Evolutionary conservation across 83 land plant genomes (phyloP), one percentile per base, ranked within the genome.

Genomic region (Picea mariana): DNA sequence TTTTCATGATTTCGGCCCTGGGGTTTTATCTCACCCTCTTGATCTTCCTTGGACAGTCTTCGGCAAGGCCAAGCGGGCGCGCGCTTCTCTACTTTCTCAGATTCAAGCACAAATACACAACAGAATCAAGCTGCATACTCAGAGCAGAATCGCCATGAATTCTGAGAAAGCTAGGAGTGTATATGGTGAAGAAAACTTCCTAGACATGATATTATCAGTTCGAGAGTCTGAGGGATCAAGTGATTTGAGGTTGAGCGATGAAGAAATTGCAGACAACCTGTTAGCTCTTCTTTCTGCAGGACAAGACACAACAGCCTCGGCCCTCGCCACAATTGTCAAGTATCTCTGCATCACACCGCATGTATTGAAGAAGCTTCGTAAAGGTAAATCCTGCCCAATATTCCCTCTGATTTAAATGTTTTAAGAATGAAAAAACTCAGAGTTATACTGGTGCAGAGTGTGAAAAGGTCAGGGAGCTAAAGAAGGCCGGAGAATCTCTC

Each of bases 191-290:
- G 40, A 38, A 38, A 38, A 38, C 5, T 38, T 38, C 0, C 0
- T 38, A 38, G 40, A 38, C 40, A 38, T 38, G 40, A 0, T 38
- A 38, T 38, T 38, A 38, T 38, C 40, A 38, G 5, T 5, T 38
- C 40, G 40, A 38, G 40, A 38, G 40, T 38, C 40, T 0, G 0
- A 38, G 40, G 40, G 40, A 38, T 38, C 40, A 38, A 38, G 40
- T 38, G 40, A 38, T 38, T 38, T 38, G 5, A 38, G 40, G 40
- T 38, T 38, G 40, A 38, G 40, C 40, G 79, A 49, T 18, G 79
- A 77, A 49, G 79, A 77, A 11, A 77, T 77, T 49, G 79, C 79
- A 49, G 79, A 77, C 18, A 77, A 77, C 13, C 6, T 77, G 62
- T 13, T 77, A 9, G 61, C 31, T 11, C 58, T 77, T 47, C 26